phyloP scores from a whole-genome alignment of 164 flowering plant genomes.

The Dillenia turbinata region DNA sequence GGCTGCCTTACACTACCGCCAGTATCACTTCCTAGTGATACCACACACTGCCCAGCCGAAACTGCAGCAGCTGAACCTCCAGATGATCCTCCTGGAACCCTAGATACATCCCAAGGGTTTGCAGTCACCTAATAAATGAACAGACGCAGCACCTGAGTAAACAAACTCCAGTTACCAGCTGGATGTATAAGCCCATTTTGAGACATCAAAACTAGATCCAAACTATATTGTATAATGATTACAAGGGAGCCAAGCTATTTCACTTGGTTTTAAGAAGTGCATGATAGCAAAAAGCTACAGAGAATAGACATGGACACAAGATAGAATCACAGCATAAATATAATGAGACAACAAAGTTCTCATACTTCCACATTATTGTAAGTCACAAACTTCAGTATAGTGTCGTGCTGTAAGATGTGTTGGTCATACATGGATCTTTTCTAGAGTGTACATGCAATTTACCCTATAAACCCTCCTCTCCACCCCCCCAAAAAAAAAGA shows the following conservation, averaged over 20 bases:
- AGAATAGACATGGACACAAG: background rate
- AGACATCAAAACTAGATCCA: background rate
- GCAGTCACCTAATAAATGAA: slow-evolving; percentile 73
- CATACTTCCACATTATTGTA: too few species aligned
- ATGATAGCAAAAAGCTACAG: background rate
- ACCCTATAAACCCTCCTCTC: slow-evolving; percentile 23
- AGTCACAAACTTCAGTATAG: too few species aligned
- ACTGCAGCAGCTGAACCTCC: slow-evolving; percentile 99
- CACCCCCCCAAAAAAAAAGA: too few species aligned
- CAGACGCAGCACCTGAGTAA: slow-evolving; percentile 41
- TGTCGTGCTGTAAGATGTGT: too few species aligned
- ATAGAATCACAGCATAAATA: background rate
- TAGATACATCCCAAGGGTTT: slow-evolving; percentile 87
- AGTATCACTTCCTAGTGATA: slow-evolving; percentile 91
- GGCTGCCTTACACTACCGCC: slow-evolving; percentile 99
- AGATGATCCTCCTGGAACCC: slow-evolving; percentile 98
- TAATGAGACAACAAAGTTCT: too few species aligned
- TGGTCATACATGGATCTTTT: too few species aligned
- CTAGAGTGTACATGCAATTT: background rate
- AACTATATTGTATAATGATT: background rate
- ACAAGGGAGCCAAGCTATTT: background rate
- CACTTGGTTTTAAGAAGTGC: background rate
- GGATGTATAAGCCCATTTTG: background rate
- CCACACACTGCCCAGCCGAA: slow-evolving; percentile 92
- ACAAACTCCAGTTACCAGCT: slow-evolving; percentile 24